Percentiles rank a stretch among this genome's conserved stretches.
These are phyloP conservation scores for Zostera marina DNA, from an alignment of 116 monocot species.

Conservation along the genomic window DNA sequence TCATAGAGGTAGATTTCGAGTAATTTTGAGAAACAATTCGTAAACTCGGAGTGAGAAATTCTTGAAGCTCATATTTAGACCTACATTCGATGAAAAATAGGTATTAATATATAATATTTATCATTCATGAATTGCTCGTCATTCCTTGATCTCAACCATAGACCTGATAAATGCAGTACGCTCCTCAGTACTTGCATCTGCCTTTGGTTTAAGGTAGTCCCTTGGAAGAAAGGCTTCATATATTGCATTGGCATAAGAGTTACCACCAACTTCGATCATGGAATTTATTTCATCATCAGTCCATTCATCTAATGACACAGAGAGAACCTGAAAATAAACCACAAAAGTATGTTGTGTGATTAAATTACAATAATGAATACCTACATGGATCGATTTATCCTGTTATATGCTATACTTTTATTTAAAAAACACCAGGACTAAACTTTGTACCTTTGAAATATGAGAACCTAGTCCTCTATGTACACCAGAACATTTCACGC, in stretches of 20 bases:
- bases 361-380: no score
- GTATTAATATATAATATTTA: neutral
- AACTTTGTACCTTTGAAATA: conserved; percentile 54
- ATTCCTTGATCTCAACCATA: neutral
- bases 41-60: conserved; percentile 89
- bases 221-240: conserved; percentile 88
- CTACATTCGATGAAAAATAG: conserved; percentile 14
- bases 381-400: no score
- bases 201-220: conserved; percentile 41
- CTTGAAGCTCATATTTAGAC: conserved; percentile 84
- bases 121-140: neutral
- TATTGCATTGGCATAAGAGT: conserved; percentile 74
- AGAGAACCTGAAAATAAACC: conserved; percentile 50
- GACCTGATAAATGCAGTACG: conserved; percentile 64
- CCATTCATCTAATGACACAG: conserved; percentile 86
- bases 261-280: conserved; percentile 92
- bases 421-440: no score
- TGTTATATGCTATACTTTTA: no score
- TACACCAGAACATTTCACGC: conserved; percentile 58
- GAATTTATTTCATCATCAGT: conserved; percentile 58
- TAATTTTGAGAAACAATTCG: conserved; percentile 39
- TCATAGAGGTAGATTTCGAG: conserved; percentile 30
- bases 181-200: conserved; percentile 52
- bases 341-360: neutral
- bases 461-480: conserved; percentile 67